A percentile compares a stretch with the other conserved stretches of the same genome.
Evolutionary conservation across 768 basidiomycete species (phyloP).

Genomic region (Lactarius trivialis): DNA sequence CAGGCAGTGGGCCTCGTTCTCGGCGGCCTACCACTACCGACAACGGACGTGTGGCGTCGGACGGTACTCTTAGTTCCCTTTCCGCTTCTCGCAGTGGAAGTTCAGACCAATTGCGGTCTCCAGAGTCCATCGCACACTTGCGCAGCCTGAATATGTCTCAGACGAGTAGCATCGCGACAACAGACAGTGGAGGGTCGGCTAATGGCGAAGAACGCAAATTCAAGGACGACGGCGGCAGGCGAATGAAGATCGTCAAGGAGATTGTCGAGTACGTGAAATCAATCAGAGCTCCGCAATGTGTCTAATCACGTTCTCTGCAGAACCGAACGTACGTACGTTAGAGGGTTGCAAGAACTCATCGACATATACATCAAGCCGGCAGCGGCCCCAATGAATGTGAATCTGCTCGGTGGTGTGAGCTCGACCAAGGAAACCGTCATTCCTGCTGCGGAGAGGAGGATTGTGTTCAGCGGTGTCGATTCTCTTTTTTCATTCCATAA

Average conservation of each 20-base stretch:
- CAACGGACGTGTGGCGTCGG: conserved; percentile 46
- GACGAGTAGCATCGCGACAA: conserved; percentile 69
- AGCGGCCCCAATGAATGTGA: conserved; percentile 62
- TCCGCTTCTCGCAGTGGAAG: conserved; percentile 35
- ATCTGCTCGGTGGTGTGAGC: conserved; percentile 60
- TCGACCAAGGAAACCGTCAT: conserved; percentile 79
- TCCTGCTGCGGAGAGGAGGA: conserved; percentile 76
- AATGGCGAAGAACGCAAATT: conserved; percentile 70
- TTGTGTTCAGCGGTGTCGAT: conserved; percentile 90
- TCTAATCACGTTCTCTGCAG: conserved; percentile 35
- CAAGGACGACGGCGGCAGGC: conserved; percentile 85
- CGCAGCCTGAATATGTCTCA: conserved; percentile 56
- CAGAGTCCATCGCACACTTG: conserved; percentile 54
- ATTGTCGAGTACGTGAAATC: conserved; percentile 70
- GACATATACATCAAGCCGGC: conserved; percentile 93
- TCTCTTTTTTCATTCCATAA: conserved; percentile 88
- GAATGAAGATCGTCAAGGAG: conserved; percentile 80
- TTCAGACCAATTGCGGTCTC: conserved; percentile 53
- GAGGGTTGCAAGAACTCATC: conserved; percentile 87
- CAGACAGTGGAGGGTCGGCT: conserved; percentile 61
- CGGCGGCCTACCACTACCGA: conserved; percentile 67
- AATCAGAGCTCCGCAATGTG: conserved; percentile 8
- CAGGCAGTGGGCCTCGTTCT: conserved; percentile 36
- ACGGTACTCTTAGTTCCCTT: conserved; percentile 35
- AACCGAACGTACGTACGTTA: conserved; percentile 93